Evolutionary conservation across 495 filamentous ascomycete species (phyloP).

Genomic region (Neurospora pannonica): DNA sequence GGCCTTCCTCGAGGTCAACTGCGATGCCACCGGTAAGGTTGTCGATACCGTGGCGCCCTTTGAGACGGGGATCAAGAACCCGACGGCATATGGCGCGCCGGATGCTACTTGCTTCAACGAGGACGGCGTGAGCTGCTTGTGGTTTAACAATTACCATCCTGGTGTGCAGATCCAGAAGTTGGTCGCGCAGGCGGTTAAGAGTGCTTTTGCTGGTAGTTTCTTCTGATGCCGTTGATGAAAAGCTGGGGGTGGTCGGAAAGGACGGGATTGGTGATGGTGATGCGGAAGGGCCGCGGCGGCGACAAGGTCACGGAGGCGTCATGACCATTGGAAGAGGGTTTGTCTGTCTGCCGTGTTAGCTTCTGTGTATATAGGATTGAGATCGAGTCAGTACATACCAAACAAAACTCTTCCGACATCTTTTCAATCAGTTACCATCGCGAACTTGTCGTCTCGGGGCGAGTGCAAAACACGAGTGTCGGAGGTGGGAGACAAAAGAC

Average conservation of each 20-base stretch:
- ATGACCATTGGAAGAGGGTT: background rate
- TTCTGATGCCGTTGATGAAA: conserved; percentile 7
- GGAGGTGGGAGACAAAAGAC: background rate
- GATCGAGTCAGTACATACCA: background rate
- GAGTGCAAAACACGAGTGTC: background rate
- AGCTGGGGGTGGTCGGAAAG: background rate
- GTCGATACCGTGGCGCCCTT: conserved; percentile 34
- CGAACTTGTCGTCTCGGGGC: background rate
- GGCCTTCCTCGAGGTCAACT: conserved; percentile 20
- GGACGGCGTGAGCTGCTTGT: conserved; percentile 34
- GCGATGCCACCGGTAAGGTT: conserved; percentile 19
- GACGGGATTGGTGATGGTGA: background rate
- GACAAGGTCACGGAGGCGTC: background rate
- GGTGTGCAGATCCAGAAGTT: conserved; percentile 28
- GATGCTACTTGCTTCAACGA: conserved; percentile 34
- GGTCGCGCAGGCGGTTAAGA: conserved; percentile 33
- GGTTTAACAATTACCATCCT: conserved; percentile 39
- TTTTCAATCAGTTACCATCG: background rate
- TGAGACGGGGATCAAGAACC: conserved; percentile 30
- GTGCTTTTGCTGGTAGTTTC: conserved; percentile 23
- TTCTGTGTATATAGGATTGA: background rate
- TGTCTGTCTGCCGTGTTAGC: background rate
- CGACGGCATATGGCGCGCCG: conserved; percentile 31
- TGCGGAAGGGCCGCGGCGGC: background rate
- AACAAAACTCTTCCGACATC: background rate